Base-by-base conservation (phyloP, 148 eudicot species). In the Vaccinium vitisidaea region DNA sequence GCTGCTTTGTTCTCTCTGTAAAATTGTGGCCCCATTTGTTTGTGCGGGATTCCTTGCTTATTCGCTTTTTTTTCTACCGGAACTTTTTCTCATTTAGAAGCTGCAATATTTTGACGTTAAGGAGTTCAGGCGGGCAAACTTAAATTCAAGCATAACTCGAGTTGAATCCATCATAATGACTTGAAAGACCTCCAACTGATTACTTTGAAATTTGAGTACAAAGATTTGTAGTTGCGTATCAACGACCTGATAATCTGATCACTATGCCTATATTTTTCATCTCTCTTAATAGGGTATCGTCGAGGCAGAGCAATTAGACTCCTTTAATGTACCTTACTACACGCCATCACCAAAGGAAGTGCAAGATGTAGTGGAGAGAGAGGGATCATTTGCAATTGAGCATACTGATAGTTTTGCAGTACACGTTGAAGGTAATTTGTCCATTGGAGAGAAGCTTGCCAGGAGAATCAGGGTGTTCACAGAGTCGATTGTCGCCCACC, bases 251-350 rank as follows among this genome's bases (percentile, higher is more conserved):
- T 63, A 63, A n/a, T n/a, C 30, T 21, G 69, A 63, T 63, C 12
- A 63, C n/a, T 63, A 63, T 21, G n/a, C 32, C 23, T 23, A 13
- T 25, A 9, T 23, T 67, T 18, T 8, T 32, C 19, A 56, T 50
- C 21, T 27, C 63, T 48, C 56, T 6, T 1, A 1, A 16, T 55
- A 87, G 90, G 89, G 89, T 18, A 5, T 87, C 54, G 70, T 89
- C 23, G 49, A 67, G 13, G 82, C 80, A 52, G 89, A 84, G 32
- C 85, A 83, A 25, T 12, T 84, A 53, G 89, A 87, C 86, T 82
- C 89, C 14, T 89, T 89, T 49, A 79, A 85, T n/a, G n/a, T 89
- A 7, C 90, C 89, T 25, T 79, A 61, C 81, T 87, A 87, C 36
- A 81, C 46, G n/a, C 84, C 91, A 69, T 84, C 80, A 15, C 14